Conservation (phyloP, 495 filamentous ascomycete genomes). For the Hapsidospora chrysogenum region DNA sequence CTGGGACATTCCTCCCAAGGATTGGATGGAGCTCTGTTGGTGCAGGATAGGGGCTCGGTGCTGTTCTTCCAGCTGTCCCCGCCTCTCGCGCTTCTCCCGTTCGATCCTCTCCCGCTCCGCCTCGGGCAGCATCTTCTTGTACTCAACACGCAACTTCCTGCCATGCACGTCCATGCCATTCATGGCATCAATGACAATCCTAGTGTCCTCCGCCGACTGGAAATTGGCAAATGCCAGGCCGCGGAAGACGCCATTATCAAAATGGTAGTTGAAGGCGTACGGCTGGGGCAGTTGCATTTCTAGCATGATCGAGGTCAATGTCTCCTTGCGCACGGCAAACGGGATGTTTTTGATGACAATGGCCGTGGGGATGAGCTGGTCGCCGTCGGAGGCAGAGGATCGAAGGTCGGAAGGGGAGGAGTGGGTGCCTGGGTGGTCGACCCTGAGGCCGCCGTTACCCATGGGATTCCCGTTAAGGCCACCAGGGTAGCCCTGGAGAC, state of each 20-base stretch:
- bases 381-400: constrained; percentile 7
- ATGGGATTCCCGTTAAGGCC: constrained; percentile 6
- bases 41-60: constrained; percentile 59
- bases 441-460: constrained; percentile 4
- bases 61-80: constrained; percentile 93
- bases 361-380: constrained; percentile 86
- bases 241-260: constrained; percentile 94
- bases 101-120: constrained; percentile 93
- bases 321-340: constrained; percentile 95
- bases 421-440: constrained; percentile 12
- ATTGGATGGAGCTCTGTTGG: constrained; percentile 69
- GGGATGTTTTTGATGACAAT: constrained; percentile 99
- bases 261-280: constrained; percentile 99
- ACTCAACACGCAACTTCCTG: constrained; percentile 85
- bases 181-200: constrained; percentile 71
- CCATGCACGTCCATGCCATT: constrained; percentile 94
- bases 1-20: constrained; percentile 47
- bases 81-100: constrained; percentile 88
- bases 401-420: constrained; percentile 13
- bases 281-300: constrained; percentile 79
- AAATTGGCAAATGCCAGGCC: constrained; percentile 97
- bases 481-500: constrained; percentile 18
- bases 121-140: constrained; percentile 97
- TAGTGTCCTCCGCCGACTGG: constrained; percentile 85
- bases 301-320: constrained; percentile 81